Conservation (phyloP, 768 basidiomycete species). For the Kwoniella mangroviensis region DNA sequence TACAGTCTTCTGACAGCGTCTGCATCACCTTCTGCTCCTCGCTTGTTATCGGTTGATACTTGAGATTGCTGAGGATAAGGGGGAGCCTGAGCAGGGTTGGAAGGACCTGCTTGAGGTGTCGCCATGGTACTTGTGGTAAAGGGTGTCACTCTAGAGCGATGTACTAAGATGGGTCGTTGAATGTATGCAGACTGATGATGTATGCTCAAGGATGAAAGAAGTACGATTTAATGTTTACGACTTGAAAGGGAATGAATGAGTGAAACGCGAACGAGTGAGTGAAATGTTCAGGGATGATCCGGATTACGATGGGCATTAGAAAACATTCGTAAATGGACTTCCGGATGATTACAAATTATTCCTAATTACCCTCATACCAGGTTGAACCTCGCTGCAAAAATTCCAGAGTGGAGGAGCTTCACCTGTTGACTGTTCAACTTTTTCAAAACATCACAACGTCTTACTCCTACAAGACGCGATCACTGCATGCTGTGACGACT, state of each 20-base stretch:
- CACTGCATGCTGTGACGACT: no score
- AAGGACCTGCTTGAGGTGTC: constrained; percentile 23
- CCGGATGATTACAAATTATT: background rate
- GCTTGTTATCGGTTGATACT: constrained; percentile 23
- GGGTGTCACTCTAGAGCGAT: background rate
- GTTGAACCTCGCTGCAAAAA: constrained; percentile 1
- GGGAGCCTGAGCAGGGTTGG: background rate
- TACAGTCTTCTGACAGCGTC: constrained; percentile 36
- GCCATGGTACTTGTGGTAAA: constrained; percentile 8
- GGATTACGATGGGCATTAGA: background rate
- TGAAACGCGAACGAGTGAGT: constrained; percentile 9
- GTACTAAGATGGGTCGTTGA: background rate
- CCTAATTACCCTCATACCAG: background rate
- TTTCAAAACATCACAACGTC: background rate
- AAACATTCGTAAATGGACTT: background rate
- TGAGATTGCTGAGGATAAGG: constrained; percentile 16
- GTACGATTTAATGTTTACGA: background rate
- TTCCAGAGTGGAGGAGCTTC: constrained; percentile 13
- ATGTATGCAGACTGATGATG: background rate
- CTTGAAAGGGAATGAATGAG: background rate
- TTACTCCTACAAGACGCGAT: background rate
- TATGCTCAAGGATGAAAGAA: background rate
- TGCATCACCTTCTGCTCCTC: constrained; percentile 35
- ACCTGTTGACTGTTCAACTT: background rate
- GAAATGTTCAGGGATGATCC: background rate